Conservation (phyloP, 2,329 filamentous ascomycete genomes). For the Keithomyces neogunnii region DNA sequence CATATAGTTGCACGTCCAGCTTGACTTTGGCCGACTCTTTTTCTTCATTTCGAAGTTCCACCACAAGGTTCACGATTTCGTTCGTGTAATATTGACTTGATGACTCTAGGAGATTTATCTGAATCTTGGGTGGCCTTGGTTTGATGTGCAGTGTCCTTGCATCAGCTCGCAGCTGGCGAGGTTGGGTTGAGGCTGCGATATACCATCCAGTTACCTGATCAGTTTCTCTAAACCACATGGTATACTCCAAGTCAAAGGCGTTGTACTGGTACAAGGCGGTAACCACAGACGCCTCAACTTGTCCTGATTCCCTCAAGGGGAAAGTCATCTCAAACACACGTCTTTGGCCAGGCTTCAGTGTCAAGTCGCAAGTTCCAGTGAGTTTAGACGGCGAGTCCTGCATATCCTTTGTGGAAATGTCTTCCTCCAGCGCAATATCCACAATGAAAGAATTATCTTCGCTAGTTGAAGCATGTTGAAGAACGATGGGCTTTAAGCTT, state of each 20-base stretch:
- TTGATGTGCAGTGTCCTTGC: conserved; percentile 60
- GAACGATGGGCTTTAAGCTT: conserved; percentile 44
- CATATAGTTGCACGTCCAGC: conserved; percentile 60
- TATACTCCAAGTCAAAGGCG: conserved; percentile 59
- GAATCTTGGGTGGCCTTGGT: conserved; percentile 87
- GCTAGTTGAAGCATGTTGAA: conserved; percentile 32
- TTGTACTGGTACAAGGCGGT: conserved; percentile 55
- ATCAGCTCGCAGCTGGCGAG: conserved; percentile 38
- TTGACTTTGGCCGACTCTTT: conserved; percentile 67
- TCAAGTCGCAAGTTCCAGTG: conserved; percentile 53
- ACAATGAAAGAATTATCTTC: conserved; percentile 10
- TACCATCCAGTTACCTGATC: conserved; percentile 42
- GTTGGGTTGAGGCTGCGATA: conserved; percentile 31
- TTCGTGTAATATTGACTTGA: conserved; percentile 75
- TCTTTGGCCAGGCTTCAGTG: conserved; percentile 56
- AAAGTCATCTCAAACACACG: conserved; percentile 65
- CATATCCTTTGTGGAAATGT: conserved; percentile 12
- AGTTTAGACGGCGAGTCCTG: conserved; percentile 30
- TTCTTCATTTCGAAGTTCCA: conserved; percentile 75
- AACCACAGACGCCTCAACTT: conserved; percentile 57
- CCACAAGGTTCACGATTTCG: conserved; percentile 59
- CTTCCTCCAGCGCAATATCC: conserved; percentile 20
- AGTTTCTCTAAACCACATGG: conserved; percentile 41
- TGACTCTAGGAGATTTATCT: conserved; percentile 56
- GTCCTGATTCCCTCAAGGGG: conserved; percentile 73